Conservation (phyloP, 2,329 filamentous ascomycete species). For the Fusarium nanum region DNA sequence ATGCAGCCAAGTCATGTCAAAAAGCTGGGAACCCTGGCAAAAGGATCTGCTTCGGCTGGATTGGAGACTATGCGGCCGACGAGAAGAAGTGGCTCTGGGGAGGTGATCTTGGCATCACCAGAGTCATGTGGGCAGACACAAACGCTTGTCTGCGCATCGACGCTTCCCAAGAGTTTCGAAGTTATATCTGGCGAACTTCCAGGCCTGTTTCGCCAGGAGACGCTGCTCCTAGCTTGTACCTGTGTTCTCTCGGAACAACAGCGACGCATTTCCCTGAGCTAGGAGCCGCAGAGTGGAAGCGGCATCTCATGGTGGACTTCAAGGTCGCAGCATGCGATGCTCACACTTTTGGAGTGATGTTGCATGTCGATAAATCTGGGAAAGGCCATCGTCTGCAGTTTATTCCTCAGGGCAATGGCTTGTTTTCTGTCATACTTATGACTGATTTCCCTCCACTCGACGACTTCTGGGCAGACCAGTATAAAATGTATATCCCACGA, state of each 20-base stretch:
- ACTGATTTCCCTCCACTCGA: slow-evolving; percentile 51
- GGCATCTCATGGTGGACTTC: slow-evolving; percentile 44
- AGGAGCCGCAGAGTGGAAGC: slow-evolving; percentile 27
- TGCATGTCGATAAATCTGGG: slow-evolving; percentile 45
- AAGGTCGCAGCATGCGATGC: slow-evolving; percentile 44
- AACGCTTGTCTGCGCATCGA: slow-evolving; percentile 45
- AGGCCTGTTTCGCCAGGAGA: slow-evolving; percentile 39
- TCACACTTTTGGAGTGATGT: slow-evolving; percentile 46
- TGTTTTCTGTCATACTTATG: slow-evolving; percentile 46
- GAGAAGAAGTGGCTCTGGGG: slow-evolving; percentile 54
- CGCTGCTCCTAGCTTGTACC: slow-evolving; percentile 41
- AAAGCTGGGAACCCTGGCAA: slow-evolving; percentile 45
- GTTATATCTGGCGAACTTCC: slow-evolving; percentile 29
- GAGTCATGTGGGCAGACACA: slow-evolving; percentile 48
- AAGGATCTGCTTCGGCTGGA: slow-evolving; percentile 52
- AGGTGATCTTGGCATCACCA: slow-evolving; percentile 50
- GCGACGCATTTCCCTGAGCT: slow-evolving; percentile 43
- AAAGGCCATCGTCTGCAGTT: slow-evolving; percentile 47
- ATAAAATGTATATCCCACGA: slow-evolving; percentile 48
- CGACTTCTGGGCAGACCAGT: slow-evolving; percentile 55
- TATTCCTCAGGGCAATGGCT: slow-evolving; percentile 30
- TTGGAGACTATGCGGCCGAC: slow-evolving; percentile 49
- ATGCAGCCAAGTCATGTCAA: slow-evolving; percentile 53
- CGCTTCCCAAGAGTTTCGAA: slow-evolving; percentile 40
- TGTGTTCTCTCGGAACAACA: slow-evolving; percentile 44